These are phyloP conservation scores for Penicillium cinerascens DNA, from an alignment of 495 filamentous ascomycete genomes.

Conservation along the genomic window DNA sequence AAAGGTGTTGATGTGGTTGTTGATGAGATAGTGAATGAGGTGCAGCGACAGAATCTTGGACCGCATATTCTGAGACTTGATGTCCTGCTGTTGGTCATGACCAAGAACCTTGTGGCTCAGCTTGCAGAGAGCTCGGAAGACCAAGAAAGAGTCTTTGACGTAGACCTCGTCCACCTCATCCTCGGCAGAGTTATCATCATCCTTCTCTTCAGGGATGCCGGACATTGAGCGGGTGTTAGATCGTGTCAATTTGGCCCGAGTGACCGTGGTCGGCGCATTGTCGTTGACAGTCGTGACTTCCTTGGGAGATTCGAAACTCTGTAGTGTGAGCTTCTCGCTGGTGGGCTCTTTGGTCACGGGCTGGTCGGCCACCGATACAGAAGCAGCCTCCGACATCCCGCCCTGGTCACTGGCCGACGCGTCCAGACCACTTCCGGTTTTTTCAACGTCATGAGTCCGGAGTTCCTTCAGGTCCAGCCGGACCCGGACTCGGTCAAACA, in stretches of 20 bases:
- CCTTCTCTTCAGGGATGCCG: constrained; percentile 44
- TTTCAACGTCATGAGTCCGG: constrained; percentile 44
- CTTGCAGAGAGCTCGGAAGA: constrained; percentile 97
- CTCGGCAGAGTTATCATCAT: constrained; percentile 58
- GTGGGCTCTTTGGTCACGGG: constrained; percentile 55
- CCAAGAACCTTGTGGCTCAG: constrained; percentile 86
- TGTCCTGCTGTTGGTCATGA: constrained; percentile 86
- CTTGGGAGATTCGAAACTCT: constrained; percentile 92
- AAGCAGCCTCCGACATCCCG: constrained; percentile 45
- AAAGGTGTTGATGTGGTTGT: constrained; percentile 85
- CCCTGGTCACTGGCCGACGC: constrained; percentile 39
- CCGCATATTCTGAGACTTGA: constrained; percentile 92
- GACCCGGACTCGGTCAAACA: constrained; percentile 92
- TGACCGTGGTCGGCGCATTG: constrained; percentile 88
- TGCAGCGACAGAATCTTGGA: constrained; percentile 95
- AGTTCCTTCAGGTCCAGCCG: constrained; percentile 84
- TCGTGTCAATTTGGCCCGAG: constrained; percentile 61
- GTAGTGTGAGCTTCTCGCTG: constrained; percentile 80
- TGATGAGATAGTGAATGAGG: constrained; percentile 87
- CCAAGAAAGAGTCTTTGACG: constrained; percentile 92
- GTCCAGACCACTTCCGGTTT: constrained; percentile 20
- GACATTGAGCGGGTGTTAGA: constrained; percentile 52
- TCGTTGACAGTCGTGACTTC: constrained; percentile 90
- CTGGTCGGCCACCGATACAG: constrained; percentile 50
- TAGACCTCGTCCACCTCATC: constrained; percentile 97